phyloP scores from a whole-genome alignment of 352 stramenopile genomes.

The Elongisporangium anandrum region DNA sequence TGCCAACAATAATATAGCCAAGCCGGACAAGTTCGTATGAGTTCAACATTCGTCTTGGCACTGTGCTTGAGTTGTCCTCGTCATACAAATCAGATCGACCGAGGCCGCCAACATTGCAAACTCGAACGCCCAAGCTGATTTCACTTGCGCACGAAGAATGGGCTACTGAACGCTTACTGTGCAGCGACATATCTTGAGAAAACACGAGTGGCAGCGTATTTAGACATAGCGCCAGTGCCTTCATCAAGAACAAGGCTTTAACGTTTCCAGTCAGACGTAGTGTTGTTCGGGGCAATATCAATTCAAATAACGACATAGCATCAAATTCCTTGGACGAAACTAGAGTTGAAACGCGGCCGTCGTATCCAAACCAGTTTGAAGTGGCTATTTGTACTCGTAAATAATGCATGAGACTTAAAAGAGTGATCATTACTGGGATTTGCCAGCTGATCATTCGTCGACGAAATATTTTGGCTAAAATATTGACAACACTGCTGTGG shows the following conservation, averaged over 20 bases:
- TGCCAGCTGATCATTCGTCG: constrained; percentile 6
- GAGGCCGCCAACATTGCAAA: background rate
- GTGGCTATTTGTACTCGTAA: background rate
- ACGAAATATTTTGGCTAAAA: constrained; percentile 14
- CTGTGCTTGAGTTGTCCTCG: background rate
- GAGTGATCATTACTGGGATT: background rate
- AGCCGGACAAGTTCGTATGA: background rate
- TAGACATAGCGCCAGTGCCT: background rate
- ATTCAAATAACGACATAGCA: constrained; percentile 1
- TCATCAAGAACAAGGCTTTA: constrained; percentile 7
- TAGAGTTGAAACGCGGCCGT: background rate
- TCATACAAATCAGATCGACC: background rate
- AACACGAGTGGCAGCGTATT: background rate
- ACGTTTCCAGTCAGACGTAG: constrained; percentile 30
- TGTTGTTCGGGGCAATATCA: constrained; percentile 16
- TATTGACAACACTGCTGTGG: constrained; percentile 33
- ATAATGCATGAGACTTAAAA: background rate
- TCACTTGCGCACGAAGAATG: background rate
- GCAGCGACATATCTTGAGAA: background rate
- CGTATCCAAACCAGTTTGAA: background rate
- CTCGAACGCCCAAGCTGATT: background rate
- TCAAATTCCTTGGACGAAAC: background rate
- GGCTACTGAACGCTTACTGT: background rate
- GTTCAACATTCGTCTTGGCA: background rate
- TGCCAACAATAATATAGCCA: background rate